These are phyloP conservation scores for Akanthomyces muscarius DNA, from an alignment of 2,329 filamentous ascomycete species.

Conservation along the genomic window DNA sequence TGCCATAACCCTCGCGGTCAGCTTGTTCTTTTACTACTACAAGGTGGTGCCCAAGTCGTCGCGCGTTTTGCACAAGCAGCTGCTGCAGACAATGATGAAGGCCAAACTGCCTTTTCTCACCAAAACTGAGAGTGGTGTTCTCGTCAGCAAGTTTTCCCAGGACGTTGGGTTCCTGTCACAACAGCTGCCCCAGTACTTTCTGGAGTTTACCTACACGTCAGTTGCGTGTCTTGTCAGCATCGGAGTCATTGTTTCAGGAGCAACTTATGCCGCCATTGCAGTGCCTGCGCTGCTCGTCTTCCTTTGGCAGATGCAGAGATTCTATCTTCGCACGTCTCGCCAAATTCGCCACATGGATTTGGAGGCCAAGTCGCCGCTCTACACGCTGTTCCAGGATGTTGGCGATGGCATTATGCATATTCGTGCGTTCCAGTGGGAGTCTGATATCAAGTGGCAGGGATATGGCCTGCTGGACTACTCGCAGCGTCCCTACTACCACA, in stretches of 20 bases:
- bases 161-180: constrained; percentile 27
- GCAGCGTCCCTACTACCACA: constrained; percentile 51
- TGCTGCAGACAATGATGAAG: constrained; percentile 19
- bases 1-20: constrained; percentile 3
- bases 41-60: constrained; percentile 16
- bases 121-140: constrained; percentile 11
- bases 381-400: constrained; percentile 39
- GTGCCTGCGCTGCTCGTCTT: constrained; percentile 24
- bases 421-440: constrained; percentile 51
- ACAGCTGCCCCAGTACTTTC: constrained; percentile 22
- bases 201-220: constrained; percentile 13
- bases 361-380: constrained; percentile 33
- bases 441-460: constrained; percentile 39
- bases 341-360: constrained; percentile 36
- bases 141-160: constrained; percentile 26
- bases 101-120: constrained; percentile 11
- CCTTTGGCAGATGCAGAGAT: constrained; percentile 30
- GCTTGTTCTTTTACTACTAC: constrained; percentile 14
- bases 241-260: constrained; percentile 23
- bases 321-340: constrained; percentile 34
- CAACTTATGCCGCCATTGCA: constrained; percentile 28
- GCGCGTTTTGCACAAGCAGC: constrained; percentile 3
- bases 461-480: constrained; percentile 46
- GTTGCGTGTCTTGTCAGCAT: constrained; percentile 19
- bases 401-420: constrained; percentile 44